Conservation (phyloP, 306 rosid species). For the Crataegus laevigata region DNA sequence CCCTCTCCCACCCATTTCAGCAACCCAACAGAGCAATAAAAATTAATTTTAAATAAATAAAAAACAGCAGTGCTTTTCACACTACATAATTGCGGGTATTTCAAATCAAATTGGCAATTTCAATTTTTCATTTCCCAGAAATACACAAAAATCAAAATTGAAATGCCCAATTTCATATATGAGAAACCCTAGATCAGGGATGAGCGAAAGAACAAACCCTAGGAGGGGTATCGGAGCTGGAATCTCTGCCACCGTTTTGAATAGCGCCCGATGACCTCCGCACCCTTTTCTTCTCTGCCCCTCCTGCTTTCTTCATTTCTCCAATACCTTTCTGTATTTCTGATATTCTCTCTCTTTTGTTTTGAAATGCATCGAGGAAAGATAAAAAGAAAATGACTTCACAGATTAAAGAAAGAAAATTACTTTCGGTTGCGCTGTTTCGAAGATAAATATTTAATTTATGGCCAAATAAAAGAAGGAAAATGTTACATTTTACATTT, state of each 20-base stretch:
- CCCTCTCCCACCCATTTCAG: neutral
- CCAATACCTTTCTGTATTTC: neutral
- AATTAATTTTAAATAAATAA: too few species aligned
- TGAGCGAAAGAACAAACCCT: slow-evolving; percentile 44
- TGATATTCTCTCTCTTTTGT: neutral
- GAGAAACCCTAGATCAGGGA: slow-evolving; percentile 40
- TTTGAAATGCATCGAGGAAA: neutral
- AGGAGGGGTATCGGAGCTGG: slow-evolving; percentile 71
- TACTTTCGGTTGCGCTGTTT: neutral
- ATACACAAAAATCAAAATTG: neutral
- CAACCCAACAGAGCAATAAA: neutral
- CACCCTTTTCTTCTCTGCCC: slow-evolving; percentile 86
- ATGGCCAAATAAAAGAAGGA: too few species aligned
- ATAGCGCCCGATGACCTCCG: slow-evolving; percentile 67
- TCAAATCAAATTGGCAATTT: neutral
- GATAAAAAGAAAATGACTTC: neutral
- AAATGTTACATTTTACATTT: neutral
- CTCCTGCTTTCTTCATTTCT: slow-evolving; percentile 83
- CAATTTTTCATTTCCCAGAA: neutral
- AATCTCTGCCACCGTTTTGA: slow-evolving; percentile 70
- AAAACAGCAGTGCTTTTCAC: neutral
- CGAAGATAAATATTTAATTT: neutral
- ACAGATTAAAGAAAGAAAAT: neutral
- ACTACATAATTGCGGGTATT: neutral
- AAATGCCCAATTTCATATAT: neutral